Evolutionary conservation across 768 basidiomycete genomes (phyloP).

Genomic region (Naganishia onofrii): DNA sequence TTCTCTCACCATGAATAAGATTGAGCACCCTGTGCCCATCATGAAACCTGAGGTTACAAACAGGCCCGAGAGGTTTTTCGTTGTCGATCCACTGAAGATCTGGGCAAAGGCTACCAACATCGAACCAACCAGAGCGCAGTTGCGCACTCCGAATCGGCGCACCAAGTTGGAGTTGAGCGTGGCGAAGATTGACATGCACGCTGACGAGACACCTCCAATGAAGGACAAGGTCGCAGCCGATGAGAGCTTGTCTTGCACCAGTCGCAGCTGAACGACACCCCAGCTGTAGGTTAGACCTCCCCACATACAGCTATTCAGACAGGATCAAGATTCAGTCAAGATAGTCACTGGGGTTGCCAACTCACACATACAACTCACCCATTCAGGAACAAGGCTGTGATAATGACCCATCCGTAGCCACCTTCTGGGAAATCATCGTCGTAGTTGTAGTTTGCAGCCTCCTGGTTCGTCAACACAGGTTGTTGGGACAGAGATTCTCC

Average conservation of each 20-base stretch:
- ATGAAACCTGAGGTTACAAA: slow-evolving; percentile 34
- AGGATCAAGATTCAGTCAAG: too few species aligned
- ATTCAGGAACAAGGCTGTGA: slow-evolving; percentile 22
- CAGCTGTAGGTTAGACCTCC: slow-evolving; percentile 27
- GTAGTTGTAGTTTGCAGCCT: not conserved
- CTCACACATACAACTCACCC: not conserved
- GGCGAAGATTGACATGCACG: slow-evolving; percentile 32
- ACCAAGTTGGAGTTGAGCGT: slow-evolving; percentile 32
- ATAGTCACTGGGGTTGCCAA: too few species aligned
- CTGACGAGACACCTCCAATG: slow-evolving; percentile 35
- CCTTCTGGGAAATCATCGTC: slow-evolving; percentile 28
- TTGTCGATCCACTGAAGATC: slow-evolving; percentile 31
- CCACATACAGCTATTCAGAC: slow-evolving; percentile 15
- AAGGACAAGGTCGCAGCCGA: slow-evolving; percentile 36
- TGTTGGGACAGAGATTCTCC: not conserved
- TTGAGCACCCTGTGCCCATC: slow-evolving; percentile 28
- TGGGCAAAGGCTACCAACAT: slow-evolving; percentile 29
- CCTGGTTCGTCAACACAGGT: slow-evolving; percentile 2
- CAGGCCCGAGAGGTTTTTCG: slow-evolving; percentile 26
- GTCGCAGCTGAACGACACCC: slow-evolving; percentile 37
- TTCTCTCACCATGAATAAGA: slow-evolving; percentile 19
- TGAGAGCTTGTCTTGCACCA: slow-evolving; percentile 33
- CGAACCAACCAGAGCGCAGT: slow-evolving; percentile 23
- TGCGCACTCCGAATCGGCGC: slow-evolving; percentile 33
- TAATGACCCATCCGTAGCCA: slow-evolving; percentile 31